Evolutionary conservation across 2,329 filamentous ascomycete genomes (phyloP).

Genomic region (Helotiales sp.): DNA sequence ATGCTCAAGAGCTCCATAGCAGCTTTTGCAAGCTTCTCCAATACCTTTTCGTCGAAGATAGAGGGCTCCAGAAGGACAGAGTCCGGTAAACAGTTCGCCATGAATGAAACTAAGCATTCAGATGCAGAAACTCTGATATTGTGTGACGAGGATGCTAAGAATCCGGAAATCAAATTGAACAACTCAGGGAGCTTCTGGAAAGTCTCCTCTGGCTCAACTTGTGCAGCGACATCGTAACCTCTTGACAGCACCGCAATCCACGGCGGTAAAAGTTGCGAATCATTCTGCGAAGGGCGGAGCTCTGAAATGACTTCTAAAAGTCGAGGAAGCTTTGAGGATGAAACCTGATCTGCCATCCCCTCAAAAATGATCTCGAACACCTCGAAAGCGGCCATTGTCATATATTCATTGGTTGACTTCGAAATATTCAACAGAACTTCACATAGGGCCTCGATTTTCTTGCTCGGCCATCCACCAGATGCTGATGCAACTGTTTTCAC

Average conservation of each 20-base stretch:
- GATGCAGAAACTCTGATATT: conserved; percentile 95
- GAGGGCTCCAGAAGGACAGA: conserved; percentile 86
- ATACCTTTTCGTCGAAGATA: conserved; percentile 86
- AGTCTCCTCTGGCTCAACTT: conserved; percentile 86
- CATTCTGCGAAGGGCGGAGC: conserved; percentile 87
- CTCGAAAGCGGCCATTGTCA: conserved; percentile 95
- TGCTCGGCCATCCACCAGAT: conserved; percentile 93
- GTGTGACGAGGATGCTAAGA: conserved; percentile 84
- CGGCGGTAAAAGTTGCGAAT: conserved; percentile 90
- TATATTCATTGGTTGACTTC: conserved; percentile 88
- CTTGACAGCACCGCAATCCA: conserved; percentile 96
- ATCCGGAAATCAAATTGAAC: conserved; percentile 78
- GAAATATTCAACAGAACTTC: conserved; percentile 89
- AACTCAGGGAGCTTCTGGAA: conserved; percentile 88
- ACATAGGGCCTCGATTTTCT: conserved; percentile 91
- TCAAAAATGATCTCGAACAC: conserved; percentile 98
- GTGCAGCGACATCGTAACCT: conserved; percentile 91
- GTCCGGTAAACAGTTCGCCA: conserved; percentile 86
- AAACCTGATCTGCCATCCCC: conserved; percentile 86
- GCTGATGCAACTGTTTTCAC: conserved; percentile 87
- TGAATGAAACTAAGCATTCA: conserved; percentile 91
- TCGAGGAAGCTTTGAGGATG: conserved; percentile 86
- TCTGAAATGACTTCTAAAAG: conserved; percentile 92
- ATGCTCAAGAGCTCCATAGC: conserved; percentile 80
- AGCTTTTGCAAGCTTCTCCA: conserved; percentile 79